Percentiles rank a stretch among this genome's conserved stretches.
Conservation (phyloP, 106 monocot genomes). For the Allium cepa region DNA sequence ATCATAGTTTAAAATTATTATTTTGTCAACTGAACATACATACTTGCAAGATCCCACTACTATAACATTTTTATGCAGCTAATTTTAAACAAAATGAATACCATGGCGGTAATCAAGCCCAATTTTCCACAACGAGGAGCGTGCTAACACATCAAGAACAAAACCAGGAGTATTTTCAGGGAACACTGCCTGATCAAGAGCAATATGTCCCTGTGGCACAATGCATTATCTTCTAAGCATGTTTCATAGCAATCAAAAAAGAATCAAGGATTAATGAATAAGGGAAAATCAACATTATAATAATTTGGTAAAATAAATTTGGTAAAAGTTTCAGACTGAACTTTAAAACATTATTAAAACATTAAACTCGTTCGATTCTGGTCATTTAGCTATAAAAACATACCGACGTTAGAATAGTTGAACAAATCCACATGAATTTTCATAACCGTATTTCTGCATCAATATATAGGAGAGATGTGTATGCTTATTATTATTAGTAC, state of each 20-base stretch:
- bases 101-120: conserved; percentile 98
- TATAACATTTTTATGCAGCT: not conserved
- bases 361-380: too few relatives aligned
- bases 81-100: conserved; percentile 14
- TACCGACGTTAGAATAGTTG: too few relatives aligned
- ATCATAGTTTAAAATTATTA: not conserved
- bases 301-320: not conserved
- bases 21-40: not conserved
- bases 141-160: conserved; percentile 90
- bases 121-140: conserved; percentile 87
- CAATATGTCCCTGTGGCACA: conserved; percentile 77
- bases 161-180: conserved; percentile 93
- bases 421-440: too few relatives aligned
- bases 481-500: too few relatives aligned
- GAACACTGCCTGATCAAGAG: conserved; percentile 89
- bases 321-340: too few relatives aligned
- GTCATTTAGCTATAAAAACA: too few relatives aligned
- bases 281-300: not conserved
- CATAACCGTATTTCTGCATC: too few relatives aligned
- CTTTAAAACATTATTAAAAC: too few relatives aligned
- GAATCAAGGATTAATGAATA: not conserved
- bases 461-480: too few relatives aligned
- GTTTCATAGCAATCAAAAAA: conserved; percentile 1
- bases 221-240: not conserved
- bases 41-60: not conserved